A percentile compares a stretch with the other conserved stretches of the same genome.
These are phyloP conservation scores for Melampsora abietis-canadensis DNA, from an alignment of 1,284 basidiomycete species.

Conservation along the genomic window DNA sequence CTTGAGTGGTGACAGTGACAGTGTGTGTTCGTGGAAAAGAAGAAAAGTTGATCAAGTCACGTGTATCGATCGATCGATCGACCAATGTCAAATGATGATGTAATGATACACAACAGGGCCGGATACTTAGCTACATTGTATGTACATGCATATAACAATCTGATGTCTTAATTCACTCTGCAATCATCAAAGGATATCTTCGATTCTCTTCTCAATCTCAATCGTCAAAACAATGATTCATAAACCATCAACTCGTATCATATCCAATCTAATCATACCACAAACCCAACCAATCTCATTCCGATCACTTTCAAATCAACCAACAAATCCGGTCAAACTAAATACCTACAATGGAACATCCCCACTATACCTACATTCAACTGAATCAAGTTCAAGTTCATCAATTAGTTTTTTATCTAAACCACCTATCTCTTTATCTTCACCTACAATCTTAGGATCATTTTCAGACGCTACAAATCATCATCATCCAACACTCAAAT, in stretches of 20 bases:
- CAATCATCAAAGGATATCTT: too few species aligned
- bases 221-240: background rate
- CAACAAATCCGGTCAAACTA: background rate
- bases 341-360: slow-evolving; percentile 12
- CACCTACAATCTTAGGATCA: slow-evolving; percentile 17
- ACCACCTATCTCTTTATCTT: slow-evolving; percentile 13
- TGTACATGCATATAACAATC: too few species aligned
- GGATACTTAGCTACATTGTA: too few species aligned
- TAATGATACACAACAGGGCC: too few species aligned
- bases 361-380: slow-evolving; percentile 15
- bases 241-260: background rate
- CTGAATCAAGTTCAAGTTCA: background rate
- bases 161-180: too few species aligned
- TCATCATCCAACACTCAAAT: background rate
- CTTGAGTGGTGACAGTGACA: background rate
- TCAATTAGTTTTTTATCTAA: slow-evolving; percentile 11
- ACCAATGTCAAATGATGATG: background rate
- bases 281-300: background rate
- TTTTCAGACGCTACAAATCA: background rate
- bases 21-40: background rate
- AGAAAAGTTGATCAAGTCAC: too few species aligned
- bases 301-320: background rate
- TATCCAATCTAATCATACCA: background rate
- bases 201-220: background rate
- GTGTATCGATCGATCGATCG: background rate